Conservation (phyloP, 257 asterid genomes). For the Primulina eburnea region DNA sequence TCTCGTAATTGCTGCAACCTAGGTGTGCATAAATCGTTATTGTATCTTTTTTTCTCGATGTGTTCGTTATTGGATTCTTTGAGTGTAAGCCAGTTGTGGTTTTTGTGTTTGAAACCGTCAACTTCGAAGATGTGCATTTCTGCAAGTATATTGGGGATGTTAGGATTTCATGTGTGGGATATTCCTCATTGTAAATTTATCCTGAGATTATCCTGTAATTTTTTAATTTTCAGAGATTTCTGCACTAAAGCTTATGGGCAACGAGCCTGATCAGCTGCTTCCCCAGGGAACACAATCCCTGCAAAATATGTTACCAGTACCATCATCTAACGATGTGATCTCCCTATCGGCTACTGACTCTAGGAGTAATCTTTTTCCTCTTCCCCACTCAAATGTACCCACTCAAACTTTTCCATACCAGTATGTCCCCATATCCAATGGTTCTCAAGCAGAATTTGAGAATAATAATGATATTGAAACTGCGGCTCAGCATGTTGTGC, state of each 20-base stretch:
- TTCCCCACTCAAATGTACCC: slow-evolving; percentile 30
- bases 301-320: slow-evolving; percentile 30
- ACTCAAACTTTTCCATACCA: slow-evolving; percentile 25
- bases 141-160: slow-evolving; percentile 3
- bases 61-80: neutral
- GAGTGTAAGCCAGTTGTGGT: neutral
- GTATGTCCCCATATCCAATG: slow-evolving; percentile 19
- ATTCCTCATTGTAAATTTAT: neutral
- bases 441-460: slow-evolving; percentile 36
- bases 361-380: slow-evolving; percentile 38
- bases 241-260: slow-evolving; percentile 44
- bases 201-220: slow-evolving; percentile 17
- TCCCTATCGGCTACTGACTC: slow-evolving; percentile 22
- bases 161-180: too few relatives aligned
- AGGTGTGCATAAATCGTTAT: neutral
- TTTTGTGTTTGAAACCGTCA: neutral
- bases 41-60: neutral
- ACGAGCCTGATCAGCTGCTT: slow-evolving; percentile 41
- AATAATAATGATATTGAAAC: slow-evolving; percentile 54
- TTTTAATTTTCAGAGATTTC: slow-evolving; percentile 20
- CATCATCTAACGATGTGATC: slow-evolving; percentile 28
- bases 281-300: slow-evolving; percentile 45
- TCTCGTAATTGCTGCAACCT: slow-evolving; percentile 7
- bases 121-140: neutral
- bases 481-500: slow-evolving; percentile 73